These are phyloP conservation scores for Hagleromyces aurorensis DNA, from an alignment of 805 yeast genomes.

Conservation along the genomic window DNA sequence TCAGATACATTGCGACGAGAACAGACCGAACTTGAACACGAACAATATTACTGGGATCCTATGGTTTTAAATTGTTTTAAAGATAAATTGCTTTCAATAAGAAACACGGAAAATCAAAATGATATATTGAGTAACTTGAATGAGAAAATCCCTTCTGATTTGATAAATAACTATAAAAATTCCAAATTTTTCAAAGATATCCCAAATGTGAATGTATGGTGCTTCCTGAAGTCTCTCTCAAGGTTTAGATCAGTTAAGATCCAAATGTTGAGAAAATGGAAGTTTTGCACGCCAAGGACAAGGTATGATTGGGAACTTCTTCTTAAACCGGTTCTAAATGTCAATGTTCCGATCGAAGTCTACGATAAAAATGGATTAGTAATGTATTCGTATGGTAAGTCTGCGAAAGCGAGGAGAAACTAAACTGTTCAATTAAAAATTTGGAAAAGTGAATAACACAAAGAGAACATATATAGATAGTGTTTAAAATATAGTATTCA, in stretches of 20 bases:
- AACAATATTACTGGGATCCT: constrained; percentile 26
- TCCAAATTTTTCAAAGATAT: constrained; percentile 24
- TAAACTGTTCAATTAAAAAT: not conserved
- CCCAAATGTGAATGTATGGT: constrained; percentile 33
- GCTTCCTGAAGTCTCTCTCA: constrained; percentile 28
- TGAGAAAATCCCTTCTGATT: constrained; percentile 11
- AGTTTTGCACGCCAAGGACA: constrained; percentile 33
- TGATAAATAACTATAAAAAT: constrained; percentile 23
- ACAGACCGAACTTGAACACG: too few species aligned
- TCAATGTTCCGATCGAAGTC: constrained; percentile 30
- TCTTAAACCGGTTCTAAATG: constrained; percentile 31
- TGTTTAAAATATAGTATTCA: too few species aligned
- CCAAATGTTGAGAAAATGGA: constrained; percentile 31
- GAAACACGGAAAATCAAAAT: not conserved
- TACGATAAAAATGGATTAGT: constrained; percentile 36
- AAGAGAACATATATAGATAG: constrained; percentile 2
- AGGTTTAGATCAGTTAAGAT: constrained; percentile 32
- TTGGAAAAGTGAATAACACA: constrained; percentile 1
- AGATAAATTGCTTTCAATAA: constrained; percentile 4
- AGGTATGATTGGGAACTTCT: constrained; percentile 34
- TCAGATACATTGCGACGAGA: too few species aligned
- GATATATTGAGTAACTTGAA: constrained; percentile 2
- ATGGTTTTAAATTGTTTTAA: constrained; percentile 16
- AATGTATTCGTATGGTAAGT: constrained; percentile 33
- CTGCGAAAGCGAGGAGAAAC: too few species aligned